Evolutionary conservation across 345 rosid species (phyloP).

Genomic region (Gossypium anomalum): DNA sequence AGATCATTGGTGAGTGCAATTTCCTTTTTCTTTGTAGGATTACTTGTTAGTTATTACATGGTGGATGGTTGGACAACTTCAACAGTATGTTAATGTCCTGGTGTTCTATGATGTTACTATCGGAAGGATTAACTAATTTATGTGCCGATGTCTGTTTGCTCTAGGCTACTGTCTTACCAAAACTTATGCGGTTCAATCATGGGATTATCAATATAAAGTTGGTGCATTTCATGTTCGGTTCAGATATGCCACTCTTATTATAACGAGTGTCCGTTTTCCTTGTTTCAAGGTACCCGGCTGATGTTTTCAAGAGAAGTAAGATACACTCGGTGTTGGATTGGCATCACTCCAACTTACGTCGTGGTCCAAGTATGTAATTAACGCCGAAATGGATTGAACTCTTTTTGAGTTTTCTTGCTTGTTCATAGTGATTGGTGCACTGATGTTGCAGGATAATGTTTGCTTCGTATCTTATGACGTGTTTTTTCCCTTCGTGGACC

Average conservation of each 20-base stretch:
- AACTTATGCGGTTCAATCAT: not conserved
- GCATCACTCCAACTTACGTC: slow-evolving; percentile 6
- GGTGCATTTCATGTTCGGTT: not conserved
- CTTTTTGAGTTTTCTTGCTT: not conserved
- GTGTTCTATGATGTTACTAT: not conserved
- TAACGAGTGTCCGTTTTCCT: not conserved
- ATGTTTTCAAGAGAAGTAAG: slow-evolving; percentile 75
- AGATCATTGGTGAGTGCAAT: slow-evolving; percentile 64
- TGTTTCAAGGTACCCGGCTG: slow-evolving; percentile 68
- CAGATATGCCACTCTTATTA: not conserved
- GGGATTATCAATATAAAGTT: not conserved
- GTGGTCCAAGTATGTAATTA: not conserved
- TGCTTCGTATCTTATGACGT: not conserved
- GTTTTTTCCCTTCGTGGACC: not conserved
- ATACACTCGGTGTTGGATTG: slow-evolving; percentile 64
- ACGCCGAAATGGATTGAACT: slow-evolving; percentile 31
- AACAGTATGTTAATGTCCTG: not conserved
- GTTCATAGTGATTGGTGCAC: not conserved
- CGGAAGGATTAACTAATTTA: not conserved
- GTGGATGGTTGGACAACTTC: not conserved
- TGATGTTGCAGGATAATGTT: not conserved
- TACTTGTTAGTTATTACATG: too few relatives aligned
- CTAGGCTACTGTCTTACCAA: not conserved
- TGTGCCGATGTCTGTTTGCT: not conserved
- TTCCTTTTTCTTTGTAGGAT: not conserved